These are phyloP conservation scores for Boechera divaricarpa DNA, from an alignment of 345 rosid species.

Conservation along the genomic window DNA sequence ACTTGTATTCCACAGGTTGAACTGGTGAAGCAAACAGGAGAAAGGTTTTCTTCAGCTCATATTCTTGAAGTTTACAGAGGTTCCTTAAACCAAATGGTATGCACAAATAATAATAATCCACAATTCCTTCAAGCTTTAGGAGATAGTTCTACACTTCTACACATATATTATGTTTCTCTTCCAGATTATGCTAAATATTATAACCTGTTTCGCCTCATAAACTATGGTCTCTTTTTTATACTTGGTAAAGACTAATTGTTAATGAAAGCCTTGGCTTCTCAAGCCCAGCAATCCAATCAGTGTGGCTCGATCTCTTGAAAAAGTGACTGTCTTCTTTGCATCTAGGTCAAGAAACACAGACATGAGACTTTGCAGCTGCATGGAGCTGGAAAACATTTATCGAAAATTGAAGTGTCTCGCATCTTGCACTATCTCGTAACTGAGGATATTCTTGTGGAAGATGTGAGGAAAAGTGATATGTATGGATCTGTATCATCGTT, in stretches of 20 bases:
- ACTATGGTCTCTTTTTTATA: neutral
- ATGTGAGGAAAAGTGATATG: constrained; percentile 92
- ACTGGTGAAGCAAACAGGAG: constrained; percentile 77
- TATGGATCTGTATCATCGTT: constrained; percentile 94
- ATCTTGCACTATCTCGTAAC: constrained; percentile 83
- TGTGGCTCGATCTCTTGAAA: constrained; percentile 8
- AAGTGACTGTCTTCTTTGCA: constrained; percentile 34
- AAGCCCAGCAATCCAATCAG: constrained; percentile 16
- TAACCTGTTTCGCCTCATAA: neutral
- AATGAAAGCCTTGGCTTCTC: constrained; percentile 16
- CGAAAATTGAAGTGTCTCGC: constrained; percentile 88
- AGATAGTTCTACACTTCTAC: neutral
- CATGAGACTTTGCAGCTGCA: constrained; percentile 82
- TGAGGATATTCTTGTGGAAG: constrained; percentile 84
- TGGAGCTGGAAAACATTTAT: constrained; percentile 90
- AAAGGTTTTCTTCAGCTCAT: constrained; percentile 86
- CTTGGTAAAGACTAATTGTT: constrained; percentile 2
- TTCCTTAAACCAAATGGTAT: constrained; percentile 82
- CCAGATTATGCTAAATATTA: constrained; percentile 11
- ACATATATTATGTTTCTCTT: constrained; percentile 25
- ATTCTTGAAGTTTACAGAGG: constrained; percentile 95
- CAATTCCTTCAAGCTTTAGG: constrained; percentile 13
- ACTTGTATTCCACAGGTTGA: constrained; percentile 65
- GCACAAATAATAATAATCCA: constrained; percentile 36
- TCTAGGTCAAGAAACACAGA: constrained; percentile 86